Evolutionary conservation across 1,284 basidiomycete species (phyloP).

Genomic region (Sanghuangporus baumii): DNA sequence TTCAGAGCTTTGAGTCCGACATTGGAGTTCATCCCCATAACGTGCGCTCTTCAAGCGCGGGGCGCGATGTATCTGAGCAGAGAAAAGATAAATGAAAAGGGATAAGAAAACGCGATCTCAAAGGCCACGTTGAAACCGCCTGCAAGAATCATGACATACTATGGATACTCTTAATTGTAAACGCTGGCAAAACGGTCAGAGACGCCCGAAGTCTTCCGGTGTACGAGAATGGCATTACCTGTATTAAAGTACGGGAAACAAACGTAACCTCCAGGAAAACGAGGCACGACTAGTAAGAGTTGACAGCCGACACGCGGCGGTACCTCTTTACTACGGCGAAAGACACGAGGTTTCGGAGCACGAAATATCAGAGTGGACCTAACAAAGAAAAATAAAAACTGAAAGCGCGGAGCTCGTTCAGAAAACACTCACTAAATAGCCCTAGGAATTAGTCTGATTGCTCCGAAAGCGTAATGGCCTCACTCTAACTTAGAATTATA

Average conservation of each 20-base stretch:
- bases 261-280: slow-evolving; percentile 11
- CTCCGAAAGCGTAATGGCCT: not conserved
- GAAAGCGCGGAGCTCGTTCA: not conserved
- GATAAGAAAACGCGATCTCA: slow-evolving; percentile 2
- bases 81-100: slow-evolving; percentile 16
- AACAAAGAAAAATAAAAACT: not conserved
- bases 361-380: not conserved
- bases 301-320: not conserved
- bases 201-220: slow-evolving; percentile 7
- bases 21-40: slow-evolving; percentile 43
- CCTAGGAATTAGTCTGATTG: not conserved
- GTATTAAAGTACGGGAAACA: not conserved
- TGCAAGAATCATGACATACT: slow-evolving; percentile 14
- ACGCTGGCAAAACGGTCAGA: not conserved
- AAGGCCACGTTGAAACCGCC: slow-evolving; percentile 12
- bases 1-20: slow-evolving; percentile 48
- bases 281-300: slow-evolving; percentile 4
- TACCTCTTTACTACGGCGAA: not conserved
- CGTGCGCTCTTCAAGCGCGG: slow-evolving; percentile 40
- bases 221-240: slow-evolving; percentile 8
- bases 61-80: slow-evolving; percentile 17
- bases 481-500: not conserved
- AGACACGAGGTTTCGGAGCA: not conserved
- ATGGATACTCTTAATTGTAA: slow-evolving; percentile 11
- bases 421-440: not conserved